Conservation (phyloP, 2,329 filamentous ascomycete species). For the Penicillium sp. region DNA sequence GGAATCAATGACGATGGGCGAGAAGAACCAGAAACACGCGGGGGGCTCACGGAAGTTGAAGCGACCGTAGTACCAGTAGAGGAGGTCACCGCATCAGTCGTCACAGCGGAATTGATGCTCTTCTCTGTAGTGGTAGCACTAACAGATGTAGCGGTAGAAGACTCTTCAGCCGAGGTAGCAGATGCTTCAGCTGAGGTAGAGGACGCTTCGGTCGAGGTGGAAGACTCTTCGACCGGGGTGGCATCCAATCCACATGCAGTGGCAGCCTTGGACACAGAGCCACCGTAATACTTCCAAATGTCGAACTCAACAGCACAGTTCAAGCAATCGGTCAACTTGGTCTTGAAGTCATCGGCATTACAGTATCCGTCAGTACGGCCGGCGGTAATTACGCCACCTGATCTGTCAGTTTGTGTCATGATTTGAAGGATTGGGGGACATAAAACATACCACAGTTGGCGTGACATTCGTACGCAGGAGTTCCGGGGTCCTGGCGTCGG, state of each 20-base stretch:
- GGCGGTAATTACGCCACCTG: not conserved
- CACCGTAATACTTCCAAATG: conserved; percentile 48
- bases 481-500: conserved; percentile 21
- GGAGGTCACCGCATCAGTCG: not conserved
- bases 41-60: not conserved
- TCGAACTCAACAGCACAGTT: conserved; percentile 45
- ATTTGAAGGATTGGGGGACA: not conserved
- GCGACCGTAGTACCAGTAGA: not conserved
- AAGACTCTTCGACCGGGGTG: not conserved
- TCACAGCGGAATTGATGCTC: not conserved
- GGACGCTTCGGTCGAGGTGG: not conserved
- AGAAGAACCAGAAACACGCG: not conserved
- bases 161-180: not conserved
- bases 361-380: not conserved
- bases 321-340: conserved; percentile 34
- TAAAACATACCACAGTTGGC: conserved; percentile 32
- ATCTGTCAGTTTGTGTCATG: not conserved
- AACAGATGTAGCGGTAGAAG: not conserved
- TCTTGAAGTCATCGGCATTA: conserved; percentile 17
- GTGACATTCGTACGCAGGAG: conserved; percentile 37
- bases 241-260: conserved; percentile 29
- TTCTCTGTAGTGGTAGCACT: not conserved
- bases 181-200: not conserved
- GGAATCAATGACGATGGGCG: not conserved
- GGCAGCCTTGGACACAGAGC: conserved; percentile 39